Percentiles rank a stretch among this genome's conserved stretches.
Evolutionary conservation across 345 rosid genomes (phyloP).

Genomic region (Fremontodendron californicum): DNA sequence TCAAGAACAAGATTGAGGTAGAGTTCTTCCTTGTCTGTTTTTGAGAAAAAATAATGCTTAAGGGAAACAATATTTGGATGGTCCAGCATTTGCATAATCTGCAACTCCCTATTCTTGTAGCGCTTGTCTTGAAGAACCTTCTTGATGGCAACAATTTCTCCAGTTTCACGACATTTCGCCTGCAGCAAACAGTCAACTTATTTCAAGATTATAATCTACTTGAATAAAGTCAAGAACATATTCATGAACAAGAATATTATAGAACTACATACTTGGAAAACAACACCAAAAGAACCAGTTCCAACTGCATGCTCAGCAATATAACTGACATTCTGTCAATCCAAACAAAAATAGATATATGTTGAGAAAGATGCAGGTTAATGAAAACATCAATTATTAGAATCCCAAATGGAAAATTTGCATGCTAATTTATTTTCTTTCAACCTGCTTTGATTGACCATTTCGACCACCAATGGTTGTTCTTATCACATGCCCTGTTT

Average conservation of each 20-base stretch:
- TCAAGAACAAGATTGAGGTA: constrained; percentile 96
- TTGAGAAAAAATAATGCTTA: constrained; percentile 88
- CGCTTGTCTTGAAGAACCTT: constrained; percentile 98
- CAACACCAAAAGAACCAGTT: constrained; percentile 96
- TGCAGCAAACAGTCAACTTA: constrained; percentile 30
- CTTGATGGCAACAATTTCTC: constrained; percentile 91
- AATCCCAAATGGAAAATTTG: neutral
- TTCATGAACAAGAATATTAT: neutral
- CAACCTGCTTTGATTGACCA: constrained; percentile 89
- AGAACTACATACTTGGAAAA: constrained; percentile 66
- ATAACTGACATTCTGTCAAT: constrained; percentile 69
- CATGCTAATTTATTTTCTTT: neutral
- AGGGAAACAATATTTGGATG: constrained; percentile 90
- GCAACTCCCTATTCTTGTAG: constrained; percentile 92
- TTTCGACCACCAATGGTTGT: constrained; percentile 86
- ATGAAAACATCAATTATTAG: neutral
- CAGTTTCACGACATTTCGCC: constrained; percentile 98
- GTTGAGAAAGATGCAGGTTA: constrained; percentile 6
- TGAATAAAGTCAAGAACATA: constrained; percentile 9
- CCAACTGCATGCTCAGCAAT: constrained; percentile 94
- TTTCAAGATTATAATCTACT: constrained; percentile 3
- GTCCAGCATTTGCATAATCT: constrained; percentile 87
- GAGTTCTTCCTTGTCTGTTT: constrained; percentile 90
- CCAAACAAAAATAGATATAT: constrained; percentile 13
- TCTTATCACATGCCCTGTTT: constrained; percentile 86